Conservation (phyloP, 306 rosid genomes). For the Cyamopsis tetragonoloba region DNA sequence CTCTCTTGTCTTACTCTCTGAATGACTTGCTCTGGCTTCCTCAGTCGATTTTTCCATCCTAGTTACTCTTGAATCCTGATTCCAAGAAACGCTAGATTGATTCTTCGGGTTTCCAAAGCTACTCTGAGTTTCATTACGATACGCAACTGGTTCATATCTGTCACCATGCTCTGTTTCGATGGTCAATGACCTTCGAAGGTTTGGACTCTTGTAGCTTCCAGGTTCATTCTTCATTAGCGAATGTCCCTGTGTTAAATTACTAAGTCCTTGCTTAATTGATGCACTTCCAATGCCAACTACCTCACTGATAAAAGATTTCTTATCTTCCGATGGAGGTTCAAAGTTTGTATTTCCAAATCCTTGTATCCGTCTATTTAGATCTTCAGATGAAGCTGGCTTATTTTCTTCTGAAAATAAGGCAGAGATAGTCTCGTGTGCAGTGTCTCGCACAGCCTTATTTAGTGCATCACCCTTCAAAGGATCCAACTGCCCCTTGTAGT, state of each 20-base stretch:
- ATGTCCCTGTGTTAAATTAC: slow-evolving; percentile 72
- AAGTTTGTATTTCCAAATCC: slow-evolving; percentile 91
- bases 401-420: slow-evolving; percentile 82
- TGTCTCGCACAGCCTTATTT: slow-evolving; percentile 90
- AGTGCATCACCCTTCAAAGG: slow-evolving; percentile 95
- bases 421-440: slow-evolving; percentile 81
- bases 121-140: slow-evolving; percentile 55
- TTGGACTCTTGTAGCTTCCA: slow-evolving; percentile 83
- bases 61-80: slow-evolving; percentile 57
- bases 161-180: slow-evolving; percentile 51
- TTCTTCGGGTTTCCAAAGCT: slow-evolving; percentile 54
- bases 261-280: slow-evolving; percentile 89
- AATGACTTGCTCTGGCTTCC: slow-evolving; percentile 51
- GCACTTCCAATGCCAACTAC: slow-evolving; percentile 98
- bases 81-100: slow-evolving; percentile 63
- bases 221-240: slow-evolving; percentile 69
- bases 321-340: slow-evolving; percentile 61
- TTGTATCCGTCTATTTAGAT: slow-evolving; percentile 81
- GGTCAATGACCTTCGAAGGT: slow-evolving; percentile 88
- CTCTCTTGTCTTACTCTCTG: slow-evolving; percentile 69
- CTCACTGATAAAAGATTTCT: slow-evolving; percentile 86
- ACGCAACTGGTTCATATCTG: slow-evolving; percentile 72
- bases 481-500: slow-evolving; percentile 85
- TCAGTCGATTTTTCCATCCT: slow-evolving; percentile 54
- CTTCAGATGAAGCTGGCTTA: slow-evolving; percentile 71